A percentile compares a stretch with the other conserved stretches of the same genome.
phyloP scores from a whole-genome alignment of 2,329 filamentous ascomycete species.

The Dothidotthia symphoricarpi region DNA sequence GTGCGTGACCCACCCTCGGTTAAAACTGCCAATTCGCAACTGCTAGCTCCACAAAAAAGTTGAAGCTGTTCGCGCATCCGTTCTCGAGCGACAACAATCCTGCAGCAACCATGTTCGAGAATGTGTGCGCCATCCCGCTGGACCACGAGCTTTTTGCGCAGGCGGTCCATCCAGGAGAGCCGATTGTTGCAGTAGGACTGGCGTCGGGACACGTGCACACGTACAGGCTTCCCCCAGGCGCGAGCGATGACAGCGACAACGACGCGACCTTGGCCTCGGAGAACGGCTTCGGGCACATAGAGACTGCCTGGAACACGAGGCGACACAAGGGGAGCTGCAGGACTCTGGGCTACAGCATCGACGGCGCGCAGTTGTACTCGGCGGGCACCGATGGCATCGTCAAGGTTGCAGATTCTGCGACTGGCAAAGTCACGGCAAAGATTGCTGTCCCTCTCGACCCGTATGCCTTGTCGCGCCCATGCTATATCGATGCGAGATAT shows the following conservation, averaged over 20 bases:
- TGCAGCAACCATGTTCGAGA: conserved; percentile 71
- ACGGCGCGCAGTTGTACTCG: conserved; percentile 67
- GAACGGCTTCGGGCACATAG: conserved; percentile 71
- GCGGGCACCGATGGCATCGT: conserved; percentile 63
- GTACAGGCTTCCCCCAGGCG: conserved; percentile 67
- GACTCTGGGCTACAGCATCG: conserved; percentile 71
- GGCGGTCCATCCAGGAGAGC: conserved; percentile 78
- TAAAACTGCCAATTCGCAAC: conserved; percentile 11
- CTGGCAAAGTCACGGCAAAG: conserved; percentile 73
- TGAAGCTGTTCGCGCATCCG: conserved; percentile 10
- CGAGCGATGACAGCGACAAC: conserved; percentile 50
- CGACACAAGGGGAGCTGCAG: conserved; percentile 94
- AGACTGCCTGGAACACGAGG: conserved; percentile 80
- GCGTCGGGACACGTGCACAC: conserved; percentile 82
- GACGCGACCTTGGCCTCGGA: conserved; percentile 52
- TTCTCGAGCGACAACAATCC: conserved; percentile 5
- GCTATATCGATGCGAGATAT: background rate
- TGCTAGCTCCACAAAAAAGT: conserved; percentile 27
- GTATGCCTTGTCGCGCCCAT: conserved; percentile 17
- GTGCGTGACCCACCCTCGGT: conserved; percentile 6
- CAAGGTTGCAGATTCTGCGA: conserved; percentile 59
- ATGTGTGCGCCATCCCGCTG: conserved; percentile 84
- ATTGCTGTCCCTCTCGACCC: conserved; percentile 65
- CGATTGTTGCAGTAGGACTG: conserved; percentile 82
- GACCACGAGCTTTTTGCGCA: conserved; percentile 84